Percentiles rank a stretch among this genome's conserved stretches.
Evolutionary conservation across 2,329 filamentous ascomycete genomes (phyloP).

Genomic region (Helotiales sp.): DNA sequence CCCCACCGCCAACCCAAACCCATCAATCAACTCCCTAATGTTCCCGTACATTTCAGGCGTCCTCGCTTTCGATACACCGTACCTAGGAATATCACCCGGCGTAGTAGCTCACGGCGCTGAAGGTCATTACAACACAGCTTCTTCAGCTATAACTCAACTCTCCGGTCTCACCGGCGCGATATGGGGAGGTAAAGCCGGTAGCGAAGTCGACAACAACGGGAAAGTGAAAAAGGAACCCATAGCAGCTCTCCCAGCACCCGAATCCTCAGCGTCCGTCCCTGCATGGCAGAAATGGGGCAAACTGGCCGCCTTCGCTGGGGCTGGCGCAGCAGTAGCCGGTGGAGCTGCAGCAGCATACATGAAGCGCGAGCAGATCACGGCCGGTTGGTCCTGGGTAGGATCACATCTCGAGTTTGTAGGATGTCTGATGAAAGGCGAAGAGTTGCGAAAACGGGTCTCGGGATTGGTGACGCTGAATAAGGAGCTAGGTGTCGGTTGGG

Average conservation of each 20-base stretch:
- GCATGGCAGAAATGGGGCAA: slow-evolving; percentile 82
- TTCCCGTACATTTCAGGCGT: slow-evolving; percentile 93
- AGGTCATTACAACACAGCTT: slow-evolving; percentile 78
- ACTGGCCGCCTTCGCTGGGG: slow-evolving; percentile 84
- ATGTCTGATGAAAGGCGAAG: slow-evolving; percentile 82
- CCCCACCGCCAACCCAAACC: not conserved
- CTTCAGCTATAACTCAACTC: slow-evolving; percentile 70
- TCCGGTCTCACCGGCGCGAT: slow-evolving; percentile 70
- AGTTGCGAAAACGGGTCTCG: slow-evolving; percentile 76
- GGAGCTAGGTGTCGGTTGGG: slow-evolving; percentile 75
- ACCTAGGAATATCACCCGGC: slow-evolving; percentile 78
- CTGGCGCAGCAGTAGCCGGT: slow-evolving; percentile 79
- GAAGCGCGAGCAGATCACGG: slow-evolving; percentile 78
- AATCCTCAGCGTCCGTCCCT: slow-evolving; percentile 45
- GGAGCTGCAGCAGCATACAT: slow-evolving; percentile 85
- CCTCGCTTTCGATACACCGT: slow-evolving; percentile 93
- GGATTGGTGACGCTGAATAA: slow-evolving; percentile 67
- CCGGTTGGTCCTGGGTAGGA: slow-evolving; percentile 80
- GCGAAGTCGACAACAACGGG: slow-evolving; percentile 36
- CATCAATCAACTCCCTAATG: slow-evolving; percentile 69
- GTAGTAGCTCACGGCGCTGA: slow-evolving; percentile 88
- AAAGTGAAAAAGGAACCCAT: slow-evolving; percentile 44
- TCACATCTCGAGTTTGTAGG: slow-evolving; percentile 95
- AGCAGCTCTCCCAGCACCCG: slow-evolving; percentile 46
- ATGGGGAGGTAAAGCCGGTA: slow-evolving; percentile 58